Conservation (phyloP, 331 rosid species). For the Pyrus hybrid region DNA sequence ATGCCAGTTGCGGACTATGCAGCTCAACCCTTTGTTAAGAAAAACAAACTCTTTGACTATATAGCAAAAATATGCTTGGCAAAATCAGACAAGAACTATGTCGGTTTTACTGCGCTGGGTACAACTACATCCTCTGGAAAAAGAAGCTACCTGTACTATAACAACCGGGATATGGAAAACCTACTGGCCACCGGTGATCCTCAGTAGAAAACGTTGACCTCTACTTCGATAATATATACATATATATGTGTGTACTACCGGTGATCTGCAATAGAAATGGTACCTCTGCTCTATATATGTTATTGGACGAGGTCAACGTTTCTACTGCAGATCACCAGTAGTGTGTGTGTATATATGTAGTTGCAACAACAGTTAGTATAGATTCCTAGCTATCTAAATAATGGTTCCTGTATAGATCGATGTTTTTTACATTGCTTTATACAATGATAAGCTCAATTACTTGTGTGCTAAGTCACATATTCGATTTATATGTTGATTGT, state of each 20-base stretch:
- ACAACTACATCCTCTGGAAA: conserved; percentile 42
- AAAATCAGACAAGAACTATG: conserved; percentile 36
- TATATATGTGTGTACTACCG: too few relatives aligned
- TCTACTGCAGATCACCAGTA: too few relatives aligned
- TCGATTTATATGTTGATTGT: not conserved
- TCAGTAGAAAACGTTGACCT: not conserved
- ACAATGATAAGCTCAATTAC: not conserved
- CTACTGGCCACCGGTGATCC: conserved; percentile 1
- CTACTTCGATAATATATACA: not conserved
- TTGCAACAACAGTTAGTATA: not conserved
- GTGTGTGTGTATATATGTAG: not conserved
- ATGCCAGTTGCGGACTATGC: conserved; percentile 68
- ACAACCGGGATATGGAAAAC: conserved; percentile 13
- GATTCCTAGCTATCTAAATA: not conserved
- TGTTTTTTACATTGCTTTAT: not conserved
- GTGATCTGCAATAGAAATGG: too few relatives aligned
- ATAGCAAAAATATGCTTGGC: conserved; percentile 46
- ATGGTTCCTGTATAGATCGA: not conserved
- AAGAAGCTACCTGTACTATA: conserved; percentile 35
- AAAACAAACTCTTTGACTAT: conserved; percentile 35
- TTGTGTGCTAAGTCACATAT: not conserved
- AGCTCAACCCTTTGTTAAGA: conserved; percentile 54
- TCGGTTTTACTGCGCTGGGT: conserved; percentile 37
- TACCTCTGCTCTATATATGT: too few relatives aligned
- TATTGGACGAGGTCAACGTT: too few relatives aligned